These are phyloP conservation scores for Cyclotella kingstonii DNA, from an alignment of 108 stramenopile species.

Conservation along the genomic window DNA sequence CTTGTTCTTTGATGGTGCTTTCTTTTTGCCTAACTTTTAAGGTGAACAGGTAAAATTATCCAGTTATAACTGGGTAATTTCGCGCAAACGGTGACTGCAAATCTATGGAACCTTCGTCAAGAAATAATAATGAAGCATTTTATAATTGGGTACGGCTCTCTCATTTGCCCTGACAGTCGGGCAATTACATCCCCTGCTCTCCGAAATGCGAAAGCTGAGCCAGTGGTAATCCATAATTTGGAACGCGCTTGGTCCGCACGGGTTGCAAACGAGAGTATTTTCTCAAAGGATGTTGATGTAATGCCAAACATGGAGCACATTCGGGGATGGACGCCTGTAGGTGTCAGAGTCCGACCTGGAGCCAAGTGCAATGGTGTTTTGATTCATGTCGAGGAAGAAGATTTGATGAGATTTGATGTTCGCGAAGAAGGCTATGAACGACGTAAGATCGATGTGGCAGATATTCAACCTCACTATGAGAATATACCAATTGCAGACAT, in stretches of 20 bases:
- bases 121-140: constrained; percentile 39
- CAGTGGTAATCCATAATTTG: constrained; percentile 48
- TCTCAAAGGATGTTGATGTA: neutral
- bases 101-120: neutral
- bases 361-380: constrained; percentile 63
- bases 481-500: constrained; percentile 4
- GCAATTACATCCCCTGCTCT: constrained; percentile 59
- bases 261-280: constrained; percentile 8
- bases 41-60: too few species aligned
- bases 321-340: constrained; percentile 54
- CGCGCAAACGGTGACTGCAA: too few species aligned
- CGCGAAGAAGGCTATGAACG: constrained; percentile 65
- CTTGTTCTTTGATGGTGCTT: too few species aligned
- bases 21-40: too few species aligned
- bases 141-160: constrained; percentile 73
- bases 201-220: constrained; percentile 30
- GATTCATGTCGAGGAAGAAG: constrained; percentile 48
- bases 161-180: constrained; percentile 62
- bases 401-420: constrained; percentile 55
- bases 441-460: constrained; percentile 34
- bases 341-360: constrained; percentile 43
- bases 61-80: too few species aligned
- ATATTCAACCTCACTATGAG: constrained; percentile 33
- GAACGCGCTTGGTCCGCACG: constrained; percentile 64
- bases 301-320: constrained; percentile 1